Evolutionary conservation across 2,329 filamentous ascomycete genomes (phyloP), one percentile per base, ranked within the genome.

Genomic region (Fusarium transvaalense): DNA sequence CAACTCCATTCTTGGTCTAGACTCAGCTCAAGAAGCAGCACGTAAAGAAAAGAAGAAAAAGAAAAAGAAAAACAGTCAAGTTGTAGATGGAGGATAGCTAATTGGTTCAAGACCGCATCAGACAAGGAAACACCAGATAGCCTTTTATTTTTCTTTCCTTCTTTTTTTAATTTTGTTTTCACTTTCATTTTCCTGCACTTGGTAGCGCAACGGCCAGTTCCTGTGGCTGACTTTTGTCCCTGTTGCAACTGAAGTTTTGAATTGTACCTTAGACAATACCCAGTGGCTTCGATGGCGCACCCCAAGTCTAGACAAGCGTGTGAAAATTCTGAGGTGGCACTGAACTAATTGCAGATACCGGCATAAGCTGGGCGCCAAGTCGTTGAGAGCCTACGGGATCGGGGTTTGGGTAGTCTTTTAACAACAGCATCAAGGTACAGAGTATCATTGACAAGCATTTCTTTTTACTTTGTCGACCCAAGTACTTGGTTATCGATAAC

Each of bases 181-280:
- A 27, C 9, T 8, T 6, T 45, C 21, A 5, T 31, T 45, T 45
- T 31, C 27, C 19, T 29, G 47, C 10, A 32, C 31, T 59, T 31
- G 19, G 50, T 38, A 41, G 31, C 56, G 46, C 38, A 67, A 60
- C 66, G 46, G 66, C 35, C 46, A 58, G 53, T 43, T 23, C 47
- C 39, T 67, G 66, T 67, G 66, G 61, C 62, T 68, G 53, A 9
- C 32, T 55, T 51, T 55, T 51, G 50, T 17, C 10, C 7, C 23
- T 35, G 32, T 23, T 31, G 19, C 43, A 56, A 48, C 62, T 50
- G 34, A 47, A 41, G 25, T 38, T 23, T 23, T 32, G 23, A 38
- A 56, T 46, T 37, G 42, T 43, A 19, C 8, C 10, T 25, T 35
- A 23, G 32, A 59, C 51, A 35, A 34, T 27, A 19, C 8, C 29